Base-by-base conservation (phyloP, 2,329 filamentous ascomycete species). In the Claviceps arundinis region DNA sequence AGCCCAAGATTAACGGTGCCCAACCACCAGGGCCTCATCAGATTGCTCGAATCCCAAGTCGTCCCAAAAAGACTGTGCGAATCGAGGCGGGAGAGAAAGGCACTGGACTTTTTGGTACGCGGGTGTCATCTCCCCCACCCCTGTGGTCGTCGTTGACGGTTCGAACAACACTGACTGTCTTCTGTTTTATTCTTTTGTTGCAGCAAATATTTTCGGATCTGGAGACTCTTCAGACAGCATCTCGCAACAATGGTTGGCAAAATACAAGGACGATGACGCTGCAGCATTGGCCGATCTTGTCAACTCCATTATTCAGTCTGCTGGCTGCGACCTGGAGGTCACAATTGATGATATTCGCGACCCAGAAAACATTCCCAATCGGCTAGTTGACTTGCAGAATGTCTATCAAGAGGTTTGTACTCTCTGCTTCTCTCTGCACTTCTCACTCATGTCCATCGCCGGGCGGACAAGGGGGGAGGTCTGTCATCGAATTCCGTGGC, bases 291-390 rank as follows among this genome's bases (percentile, higher is more conserved):
- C 76, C 16, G 80, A 84, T 48, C 68, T 85, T 51, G 75, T 86
- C 59, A 85, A 85, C 66, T 83, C 81, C 57, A 76, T 85, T 38
- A 68, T 86, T 40, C 77, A 80, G 61, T 78, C 87, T 56, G 82
- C 90, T 17, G 93, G 93, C 34, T 95, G 90, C 65, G 81, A 88
- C 51, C 75, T 87, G 51, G 78, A 85, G 58, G 80, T 98, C 51
- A 85, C 84, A 9, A 78, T 80, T 41, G 83, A 93, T 63, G 89
- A 97, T 64, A 87, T 96, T 57, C 82, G 84, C 58, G 91, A 98
- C 64, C 82, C 89, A 7, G 93, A 98, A 64, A 89, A 93, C 62
- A 87, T 85, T 47, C 81, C 87, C 17, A 83, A 82, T 62, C 83
- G 82, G 62, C 72, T 98, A 46, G 75, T 78, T 22, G 90, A 97